Evolutionary conservation across 768 basidiomycete genomes (phyloP).

Genomic region (Lanmaoa rubissima): DNA sequence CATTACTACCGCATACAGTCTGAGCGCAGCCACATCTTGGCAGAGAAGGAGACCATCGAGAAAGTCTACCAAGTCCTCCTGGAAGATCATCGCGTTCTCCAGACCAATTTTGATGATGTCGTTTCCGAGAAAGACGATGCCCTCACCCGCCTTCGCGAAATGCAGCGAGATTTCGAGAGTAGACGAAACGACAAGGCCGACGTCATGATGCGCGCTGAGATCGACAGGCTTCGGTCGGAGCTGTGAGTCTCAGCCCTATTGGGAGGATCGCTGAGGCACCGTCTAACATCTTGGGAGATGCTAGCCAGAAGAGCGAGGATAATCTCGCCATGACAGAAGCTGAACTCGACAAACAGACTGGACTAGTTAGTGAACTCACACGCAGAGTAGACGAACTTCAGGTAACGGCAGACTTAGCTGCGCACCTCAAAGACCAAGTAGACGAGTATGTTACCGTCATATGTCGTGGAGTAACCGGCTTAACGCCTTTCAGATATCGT

Average conservation of each 20-base stretch:
- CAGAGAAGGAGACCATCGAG: constrained; percentile 86
- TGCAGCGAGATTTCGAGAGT: constrained; percentile 56
- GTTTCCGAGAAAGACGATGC: constrained; percentile 79
- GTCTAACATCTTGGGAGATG: constrained; percentile 32
- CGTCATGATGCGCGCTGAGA: constrained; percentile 73
- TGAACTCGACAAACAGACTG: constrained; percentile 79
- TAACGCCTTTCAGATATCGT: constrained; percentile 56
- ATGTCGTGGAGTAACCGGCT: background rate
- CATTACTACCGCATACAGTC: constrained; percentile 86
- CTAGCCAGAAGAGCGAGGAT: constrained; percentile 92
- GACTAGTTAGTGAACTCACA: constrained; percentile 66
- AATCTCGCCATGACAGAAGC: constrained; percentile 79
- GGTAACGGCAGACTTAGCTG: constrained; percentile 70
- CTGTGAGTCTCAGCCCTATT: constrained; percentile 57
- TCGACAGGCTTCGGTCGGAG: constrained; percentile 76
- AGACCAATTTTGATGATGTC: constrained; percentile 74
- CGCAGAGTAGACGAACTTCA: constrained; percentile 82
- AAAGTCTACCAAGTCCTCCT: constrained; percentile 74
- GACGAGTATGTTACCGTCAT: constrained; percentile 64
- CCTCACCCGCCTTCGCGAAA: constrained; percentile 56
- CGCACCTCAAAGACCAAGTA: constrained; percentile 84
- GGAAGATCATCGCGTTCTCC: constrained; percentile 72
- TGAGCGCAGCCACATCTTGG: constrained; percentile 70
- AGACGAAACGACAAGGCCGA: constrained; percentile 71
- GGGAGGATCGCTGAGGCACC: background rate